These are phyloP conservation scores for Arachnomyces sp. DNA, from an alignment of 2,329 filamentous ascomycete genomes.

Conservation along the genomic window DNA sequence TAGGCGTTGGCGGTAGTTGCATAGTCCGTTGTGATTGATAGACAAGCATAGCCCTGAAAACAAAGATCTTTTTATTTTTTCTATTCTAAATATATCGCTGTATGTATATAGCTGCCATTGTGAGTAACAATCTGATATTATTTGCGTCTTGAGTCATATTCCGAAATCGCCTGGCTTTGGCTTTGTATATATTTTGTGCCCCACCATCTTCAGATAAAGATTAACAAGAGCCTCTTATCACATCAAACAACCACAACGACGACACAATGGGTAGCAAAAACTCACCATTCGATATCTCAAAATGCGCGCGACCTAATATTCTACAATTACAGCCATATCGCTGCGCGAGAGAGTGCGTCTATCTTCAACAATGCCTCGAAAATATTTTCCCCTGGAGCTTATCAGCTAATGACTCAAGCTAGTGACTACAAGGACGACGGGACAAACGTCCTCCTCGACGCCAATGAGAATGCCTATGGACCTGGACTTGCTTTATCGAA, in stretches of 20 bases:
- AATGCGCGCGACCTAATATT: slow-evolving; percentile 69
- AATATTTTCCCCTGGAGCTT: too few species aligned
- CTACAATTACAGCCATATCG: slow-evolving; percentile 68
- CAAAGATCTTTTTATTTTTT: too few species aligned
- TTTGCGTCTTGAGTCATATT: too few species aligned
- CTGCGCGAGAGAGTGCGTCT: slow-evolving; percentile 67
- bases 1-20: too few species aligned
- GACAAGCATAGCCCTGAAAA: too few species aligned
- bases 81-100: too few species aligned
- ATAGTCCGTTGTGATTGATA: too few species aligned
- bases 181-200: slow-evolving; percentile 3
- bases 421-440: slow-evolving; percentile 95
- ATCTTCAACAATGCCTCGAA: too few species aligned
- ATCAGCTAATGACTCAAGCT: too few species aligned
- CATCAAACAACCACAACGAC: slow-evolving; percentile 6
- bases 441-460: slow-evolving; percentile 89
- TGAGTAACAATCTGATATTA: too few species aligned
- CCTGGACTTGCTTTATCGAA: slow-evolving; percentile 57
- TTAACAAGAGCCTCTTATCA: background rate
- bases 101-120: too few species aligned
- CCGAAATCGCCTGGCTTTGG: too few species aligned
- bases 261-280: slow-evolving; percentile 28
- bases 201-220: slow-evolving; percentile 14
- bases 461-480: slow-evolving; percentile 95
- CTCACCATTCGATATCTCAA: slow-evolving; percentile 62